Conservation (phyloP, 2,329 filamentous ascomycete species). For the Calonectria henricotiae region DNA sequence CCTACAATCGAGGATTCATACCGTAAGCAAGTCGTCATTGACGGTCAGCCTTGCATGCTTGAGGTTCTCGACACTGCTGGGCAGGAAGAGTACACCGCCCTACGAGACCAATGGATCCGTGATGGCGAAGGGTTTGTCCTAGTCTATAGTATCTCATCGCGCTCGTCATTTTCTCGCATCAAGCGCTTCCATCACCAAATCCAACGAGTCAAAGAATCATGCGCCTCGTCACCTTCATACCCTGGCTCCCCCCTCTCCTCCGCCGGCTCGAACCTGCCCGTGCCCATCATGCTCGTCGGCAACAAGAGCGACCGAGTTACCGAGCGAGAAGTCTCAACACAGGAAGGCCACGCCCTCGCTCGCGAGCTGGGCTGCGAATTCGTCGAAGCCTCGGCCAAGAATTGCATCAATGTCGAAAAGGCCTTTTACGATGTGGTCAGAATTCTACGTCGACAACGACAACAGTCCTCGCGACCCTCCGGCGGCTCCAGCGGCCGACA, state of each 20-base stretch:
- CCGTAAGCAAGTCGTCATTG: slow-evolving; percentile 92
- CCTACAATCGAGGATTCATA: slow-evolving; percentile 92
- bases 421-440: slow-evolving; percentile 98
- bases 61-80: slow-evolving; percentile 98
- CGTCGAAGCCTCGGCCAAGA: slow-evolving; percentile 96
- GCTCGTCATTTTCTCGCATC: slow-evolving; percentile 95
- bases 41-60: slow-evolving; percentile 95
- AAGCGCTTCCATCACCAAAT: slow-evolving; percentile 97
- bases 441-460: slow-evolving; percentile 87
- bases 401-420: slow-evolving; percentile 98
- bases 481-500: slow-evolving; percentile 59
- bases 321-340: slow-evolving; percentile 95
- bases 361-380: slow-evolving; percentile 96
- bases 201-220: slow-evolving; percentile 95
- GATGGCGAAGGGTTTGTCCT: slow-evolving; percentile 98
- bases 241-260: slow-evolving; percentile 81
- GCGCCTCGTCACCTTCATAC: slow-evolving; percentile 82
- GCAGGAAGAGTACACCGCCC: slow-evolving; percentile 97
- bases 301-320: slow-evolving; percentile 99
- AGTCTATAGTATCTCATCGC: slow-evolving; percentile 98
- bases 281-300: slow-evolving; percentile 97
- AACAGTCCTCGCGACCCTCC: slow-evolving; percentile 66
- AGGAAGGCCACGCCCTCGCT: slow-evolving; percentile 93
- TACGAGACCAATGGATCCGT: slow-evolving; percentile 98
- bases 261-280: slow-evolving; percentile 75